Conservation (phyloP, 352 stramenopile genomes). For the Phytopythium vexans region DNA sequence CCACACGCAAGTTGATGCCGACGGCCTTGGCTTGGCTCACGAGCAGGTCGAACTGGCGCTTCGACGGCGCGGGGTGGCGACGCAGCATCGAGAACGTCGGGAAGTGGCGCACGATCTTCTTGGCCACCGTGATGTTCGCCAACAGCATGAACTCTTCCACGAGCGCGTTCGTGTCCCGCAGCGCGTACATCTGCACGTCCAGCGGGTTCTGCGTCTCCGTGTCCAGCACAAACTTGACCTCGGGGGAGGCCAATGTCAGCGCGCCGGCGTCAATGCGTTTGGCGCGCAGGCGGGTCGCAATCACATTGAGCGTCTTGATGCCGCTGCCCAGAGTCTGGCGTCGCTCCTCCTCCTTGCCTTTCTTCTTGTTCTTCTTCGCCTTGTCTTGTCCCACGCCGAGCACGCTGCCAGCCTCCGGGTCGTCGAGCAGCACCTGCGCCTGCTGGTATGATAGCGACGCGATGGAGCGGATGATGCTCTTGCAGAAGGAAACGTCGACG, state of each 20-base stretch:
- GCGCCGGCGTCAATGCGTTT: conserved; percentile 95
- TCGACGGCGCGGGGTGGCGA: conserved; percentile 93
- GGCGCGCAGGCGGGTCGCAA: conserved; percentile 89
- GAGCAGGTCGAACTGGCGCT: conserved; percentile 91
- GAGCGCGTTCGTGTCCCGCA: conserved; percentile 93
- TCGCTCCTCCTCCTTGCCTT: conserved; percentile 33
- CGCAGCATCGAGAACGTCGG: conserved; percentile 94
- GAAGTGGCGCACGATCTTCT: conserved; percentile 93
- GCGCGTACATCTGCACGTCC: conserved; percentile 97
- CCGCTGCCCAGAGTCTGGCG: conserved; percentile 64
- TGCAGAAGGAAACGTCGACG: conserved; percentile 95
- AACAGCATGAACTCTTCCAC: conserved; percentile 99
- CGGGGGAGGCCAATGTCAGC: conserved; percentile 95
- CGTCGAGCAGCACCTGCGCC: conserved; percentile 95
- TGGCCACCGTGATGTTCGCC: conserved; percentile 98
- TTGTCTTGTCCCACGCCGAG: conserved; percentile 19
- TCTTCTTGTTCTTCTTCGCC: conserved; percentile 27
- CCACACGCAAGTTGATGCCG: conserved; percentile 73
- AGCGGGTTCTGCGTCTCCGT: conserved; percentile 98
- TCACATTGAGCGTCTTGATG: conserved; percentile 90
- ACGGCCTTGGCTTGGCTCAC: conserved; percentile 77
- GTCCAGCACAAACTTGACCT: conserved; percentile 97
- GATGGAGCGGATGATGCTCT: conserved; percentile 97
- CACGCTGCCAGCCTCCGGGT: conserved; percentile 51
- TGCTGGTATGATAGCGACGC: conserved; percentile 97